Conservation (phyloP, 768 basidiomycete genomes). For the Mycena leptocephala region DNA sequence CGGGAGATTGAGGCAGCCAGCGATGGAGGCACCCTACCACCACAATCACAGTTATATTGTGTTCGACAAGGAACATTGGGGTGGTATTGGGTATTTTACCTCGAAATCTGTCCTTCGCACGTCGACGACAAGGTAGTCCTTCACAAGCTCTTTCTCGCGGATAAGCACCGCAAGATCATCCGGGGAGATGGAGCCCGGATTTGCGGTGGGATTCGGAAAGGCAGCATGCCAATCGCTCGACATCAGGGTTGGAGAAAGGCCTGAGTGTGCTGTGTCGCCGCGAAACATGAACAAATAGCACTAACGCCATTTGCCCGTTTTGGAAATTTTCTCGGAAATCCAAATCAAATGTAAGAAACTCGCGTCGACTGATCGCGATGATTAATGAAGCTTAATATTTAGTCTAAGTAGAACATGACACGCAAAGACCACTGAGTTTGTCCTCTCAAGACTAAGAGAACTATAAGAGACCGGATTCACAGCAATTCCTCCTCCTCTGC, state of each 20-base stretch:
- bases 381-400: too few species aligned
- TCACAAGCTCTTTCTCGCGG: conserved; percentile 19
- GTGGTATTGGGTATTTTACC: conserved; percentile 5
- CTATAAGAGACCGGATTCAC: background rate
- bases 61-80: background rate
- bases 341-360: too few species aligned
- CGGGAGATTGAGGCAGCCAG: conserved; percentile 31
- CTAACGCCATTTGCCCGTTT: background rate
- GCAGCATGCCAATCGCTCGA: conserved; percentile 27
- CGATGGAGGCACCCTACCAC: conserved; percentile 9
- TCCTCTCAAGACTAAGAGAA: too few species aligned
- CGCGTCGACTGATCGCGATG: too few species aligned
- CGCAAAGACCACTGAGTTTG: too few species aligned
- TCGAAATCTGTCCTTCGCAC: conserved; percentile 34
- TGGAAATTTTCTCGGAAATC: too few species aligned
- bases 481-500: conserved; percentile 85
- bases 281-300: background rate
- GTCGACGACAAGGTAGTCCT: conserved; percentile 34
- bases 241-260: background rate
- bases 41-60: background rate
- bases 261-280: background rate
- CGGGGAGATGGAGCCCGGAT: conserved; percentile 15
- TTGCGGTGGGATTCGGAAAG: conserved; percentile 18
- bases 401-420: too few species aligned
- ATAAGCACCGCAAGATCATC: conserved; percentile 21